Conservation (phyloP, 176 grass and related monocot species). For the Oryza brachyantha region DNA sequence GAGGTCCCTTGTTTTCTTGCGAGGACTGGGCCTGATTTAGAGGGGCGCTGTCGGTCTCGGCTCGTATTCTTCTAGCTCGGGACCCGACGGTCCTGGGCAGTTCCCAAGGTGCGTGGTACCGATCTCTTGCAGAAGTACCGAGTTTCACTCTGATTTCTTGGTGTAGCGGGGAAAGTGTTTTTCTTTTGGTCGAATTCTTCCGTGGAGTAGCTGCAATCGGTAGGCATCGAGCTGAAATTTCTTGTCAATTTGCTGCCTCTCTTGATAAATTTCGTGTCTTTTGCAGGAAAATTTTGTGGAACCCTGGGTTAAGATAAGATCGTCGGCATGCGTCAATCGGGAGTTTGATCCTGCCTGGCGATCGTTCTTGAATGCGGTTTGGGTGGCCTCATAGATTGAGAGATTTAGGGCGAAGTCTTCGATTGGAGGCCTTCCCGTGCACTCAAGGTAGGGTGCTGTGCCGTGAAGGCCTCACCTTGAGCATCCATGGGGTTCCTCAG, state of each 20-base stretch:
- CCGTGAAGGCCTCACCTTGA: slow-evolving; percentile 24
- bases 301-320: background rate
- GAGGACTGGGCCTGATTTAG: slow-evolving; percentile 26
- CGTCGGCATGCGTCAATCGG: background rate
- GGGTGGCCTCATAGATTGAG: background rate
- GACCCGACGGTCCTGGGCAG: slow-evolving; percentile 27
- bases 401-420: slow-evolving; percentile 13
- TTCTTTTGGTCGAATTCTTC: background rate
- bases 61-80: slow-evolving; percentile 2
- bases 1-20: background rate
- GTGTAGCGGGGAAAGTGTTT: background rate
- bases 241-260: background rate
- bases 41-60: slow-evolving; percentile 14
- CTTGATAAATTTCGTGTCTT: background rate
- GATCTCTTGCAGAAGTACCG: background rate
- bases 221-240: background rate
- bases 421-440: background rate
- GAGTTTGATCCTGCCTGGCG: background rate
- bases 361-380: slow-evolving; percentile 23
- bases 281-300: background rate
- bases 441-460: background rate
- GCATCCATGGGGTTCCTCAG: slow-evolving; percentile 88
- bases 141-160: slow-evolving; percentile 9
- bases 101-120: slow-evolving; percentile 26
- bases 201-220: background rate